Evolutionary conservation across 2,329 filamentous ascomycete genomes (phyloP).

Genomic region (Pseudovirgaria hyperparasitica): DNA sequence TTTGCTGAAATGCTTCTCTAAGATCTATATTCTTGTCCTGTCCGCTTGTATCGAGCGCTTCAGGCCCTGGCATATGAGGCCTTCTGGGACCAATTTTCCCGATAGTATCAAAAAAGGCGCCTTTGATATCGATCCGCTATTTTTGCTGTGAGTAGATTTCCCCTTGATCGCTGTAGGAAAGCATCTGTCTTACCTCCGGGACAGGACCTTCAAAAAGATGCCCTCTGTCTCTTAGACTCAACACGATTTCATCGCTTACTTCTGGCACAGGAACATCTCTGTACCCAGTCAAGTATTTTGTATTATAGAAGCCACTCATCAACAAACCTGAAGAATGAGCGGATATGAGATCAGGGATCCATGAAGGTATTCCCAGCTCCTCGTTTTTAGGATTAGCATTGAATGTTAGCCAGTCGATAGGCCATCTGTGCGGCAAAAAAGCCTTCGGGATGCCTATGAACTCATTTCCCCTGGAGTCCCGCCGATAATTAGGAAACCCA

Average conservation of each 20-base stretch:
- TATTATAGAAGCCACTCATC: conserved; percentile 6
- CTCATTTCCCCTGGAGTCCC: too few relatives aligned
- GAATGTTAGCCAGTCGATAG: conserved; percentile 5
- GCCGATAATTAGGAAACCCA: not conserved
- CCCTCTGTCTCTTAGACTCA: not conserved
- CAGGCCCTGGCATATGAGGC: conserved; percentile 1
- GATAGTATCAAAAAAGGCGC: conserved; percentile 4
- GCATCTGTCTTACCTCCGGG: conserved; percentile 5
- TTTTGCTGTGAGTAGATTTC: conserved; percentile 1
- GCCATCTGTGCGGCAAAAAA: conserved; percentile 3
- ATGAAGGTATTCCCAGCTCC: conserved; percentile 4
- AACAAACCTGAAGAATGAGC: conserved; percentile 4
- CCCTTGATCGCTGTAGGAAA: too few relatives aligned
- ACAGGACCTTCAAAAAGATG: conserved; percentile 2
- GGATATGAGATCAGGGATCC: conserved; percentile 6
- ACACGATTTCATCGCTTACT: conserved; percentile 1
- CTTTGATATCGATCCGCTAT: conserved; percentile 3
- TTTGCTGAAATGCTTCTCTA: conserved; percentile 1
- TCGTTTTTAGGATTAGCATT: conserved; percentile 4
- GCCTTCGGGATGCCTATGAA: too few relatives aligned
- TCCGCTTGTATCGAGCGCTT: not conserved
- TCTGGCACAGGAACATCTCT: conserved; percentile 3
- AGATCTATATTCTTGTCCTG: conserved; percentile 1
- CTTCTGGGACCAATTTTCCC: conserved; percentile 1
- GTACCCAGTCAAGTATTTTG: conserved; percentile 1